phyloP scores from a whole-genome alignment of 2,329 filamentous ascomycete genomes.

The Xylaria sp. region DNA sequence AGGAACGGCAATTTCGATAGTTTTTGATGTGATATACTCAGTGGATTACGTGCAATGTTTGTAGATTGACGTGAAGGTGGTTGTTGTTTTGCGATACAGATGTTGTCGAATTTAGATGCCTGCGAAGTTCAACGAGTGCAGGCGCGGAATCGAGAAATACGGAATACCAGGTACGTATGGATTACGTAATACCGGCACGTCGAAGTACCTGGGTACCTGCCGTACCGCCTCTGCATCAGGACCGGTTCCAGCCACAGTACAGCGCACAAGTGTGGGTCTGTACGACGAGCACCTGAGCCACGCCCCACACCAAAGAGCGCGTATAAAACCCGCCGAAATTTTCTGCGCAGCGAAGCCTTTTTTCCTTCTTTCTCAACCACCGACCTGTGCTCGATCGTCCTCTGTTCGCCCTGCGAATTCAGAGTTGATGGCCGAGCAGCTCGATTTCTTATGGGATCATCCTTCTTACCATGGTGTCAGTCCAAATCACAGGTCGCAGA shows the following conservation, averaged over 20 bases:
- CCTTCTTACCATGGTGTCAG: slow-evolving; percentile 66
- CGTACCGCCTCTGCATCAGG: too few species aligned
- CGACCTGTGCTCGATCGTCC: slow-evolving; percentile 86
- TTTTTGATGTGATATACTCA: background rate
- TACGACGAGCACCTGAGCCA: background rate
- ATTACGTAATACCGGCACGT: background rate
- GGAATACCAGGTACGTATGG: background rate
- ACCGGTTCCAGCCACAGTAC: background rate
- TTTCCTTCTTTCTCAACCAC: slow-evolving; percentile 41
- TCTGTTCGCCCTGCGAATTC: slow-evolving; percentile 53
- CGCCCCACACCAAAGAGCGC: slow-evolving; percentile 17
- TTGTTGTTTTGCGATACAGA: background rate
- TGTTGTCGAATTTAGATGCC: background rate
- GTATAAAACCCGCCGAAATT: slow-evolving; percentile 18
- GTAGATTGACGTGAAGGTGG: background rate
- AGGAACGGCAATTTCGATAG: background rate
- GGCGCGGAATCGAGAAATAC: background rate
- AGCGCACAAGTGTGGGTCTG: background rate
- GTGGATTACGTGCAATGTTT: background rate
- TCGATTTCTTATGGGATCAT: slow-evolving; percentile 80
- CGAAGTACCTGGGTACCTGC: too few species aligned
- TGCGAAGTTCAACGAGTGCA: background rate
- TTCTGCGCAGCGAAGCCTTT: slow-evolving; percentile 27
- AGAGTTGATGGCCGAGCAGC: slow-evolving; percentile 78
- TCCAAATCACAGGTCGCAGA: slow-evolving; percentile 97